Conservation (phyloP, 1,284 basidiomycete species). For the Cerioporus squamosus region DNA sequence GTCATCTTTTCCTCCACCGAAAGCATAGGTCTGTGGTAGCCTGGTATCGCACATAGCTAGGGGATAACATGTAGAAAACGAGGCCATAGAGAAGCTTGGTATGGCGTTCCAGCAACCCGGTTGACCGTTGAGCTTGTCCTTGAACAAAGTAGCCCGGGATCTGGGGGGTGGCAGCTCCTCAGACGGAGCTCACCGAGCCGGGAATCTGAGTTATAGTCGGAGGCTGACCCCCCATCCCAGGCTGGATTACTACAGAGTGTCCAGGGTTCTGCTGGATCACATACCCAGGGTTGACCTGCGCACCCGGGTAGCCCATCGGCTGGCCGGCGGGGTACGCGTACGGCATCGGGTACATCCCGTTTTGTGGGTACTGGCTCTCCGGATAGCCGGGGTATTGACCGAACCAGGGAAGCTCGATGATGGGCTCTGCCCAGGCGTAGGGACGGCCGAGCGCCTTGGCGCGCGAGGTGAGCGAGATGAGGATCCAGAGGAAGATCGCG, state of each 20-base stretch:
- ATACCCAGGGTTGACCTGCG: conserved; percentile 28
- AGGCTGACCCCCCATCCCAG: conserved; percentile 60
- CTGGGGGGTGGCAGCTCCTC: not conserved
- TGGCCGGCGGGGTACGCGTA: conserved; percentile 31
- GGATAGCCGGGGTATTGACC: conserved; percentile 50
- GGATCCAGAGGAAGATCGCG: conserved; percentile 45
- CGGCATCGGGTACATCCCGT: conserved; percentile 25
- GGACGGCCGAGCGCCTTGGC: conserved; percentile 47
- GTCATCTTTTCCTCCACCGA: not conserved
- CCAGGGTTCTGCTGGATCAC: conserved; percentile 57
- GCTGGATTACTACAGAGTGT: conserved; percentile 73
- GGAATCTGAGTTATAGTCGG: conserved; percentile 68
- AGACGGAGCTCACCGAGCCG: conserved; percentile 39
- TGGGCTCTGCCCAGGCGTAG: conserved; percentile 53
- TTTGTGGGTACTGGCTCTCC: conserved; percentile 22
- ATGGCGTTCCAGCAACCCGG: too few species aligned
- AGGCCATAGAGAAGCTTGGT: too few species aligned
- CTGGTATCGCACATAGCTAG: not conserved
- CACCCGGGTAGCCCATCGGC: conserved; percentile 26
- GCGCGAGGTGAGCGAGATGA: conserved; percentile 47
- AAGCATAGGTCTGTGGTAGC: not conserved
- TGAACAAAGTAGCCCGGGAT: not conserved
- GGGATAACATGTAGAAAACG: too few species aligned
- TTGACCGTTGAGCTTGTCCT: not conserved
- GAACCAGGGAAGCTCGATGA: conserved; percentile 57